These are phyloP conservation scores for Penicillium diatomitis DNA, from an alignment of 495 filamentous ascomycete species.

Conservation along the genomic window DNA sequence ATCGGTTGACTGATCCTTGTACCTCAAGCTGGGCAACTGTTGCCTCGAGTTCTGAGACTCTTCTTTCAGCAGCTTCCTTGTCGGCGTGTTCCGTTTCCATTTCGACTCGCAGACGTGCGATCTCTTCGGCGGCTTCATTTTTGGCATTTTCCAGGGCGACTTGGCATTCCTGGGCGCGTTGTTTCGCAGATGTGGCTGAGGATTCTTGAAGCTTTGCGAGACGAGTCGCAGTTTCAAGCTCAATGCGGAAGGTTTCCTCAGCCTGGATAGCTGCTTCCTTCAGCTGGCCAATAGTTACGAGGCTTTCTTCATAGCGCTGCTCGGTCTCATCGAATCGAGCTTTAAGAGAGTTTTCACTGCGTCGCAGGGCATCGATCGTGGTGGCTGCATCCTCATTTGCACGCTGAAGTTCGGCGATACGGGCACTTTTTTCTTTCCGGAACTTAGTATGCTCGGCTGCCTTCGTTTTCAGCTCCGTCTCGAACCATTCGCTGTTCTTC, in stretches of 20 bases:
- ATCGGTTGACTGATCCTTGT: slow-evolving; percentile 25
- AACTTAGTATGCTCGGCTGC: slow-evolving; percentile 75
- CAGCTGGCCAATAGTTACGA: slow-evolving; percentile 70
- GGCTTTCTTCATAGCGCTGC: slow-evolving; percentile 74
- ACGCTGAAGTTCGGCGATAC: slow-evolving; percentile 78
- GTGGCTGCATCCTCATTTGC: slow-evolving; percentile 75
- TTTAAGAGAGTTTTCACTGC: slow-evolving; percentile 71
- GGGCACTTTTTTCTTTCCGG: slow-evolving; percentile 86
- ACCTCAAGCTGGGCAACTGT: slow-evolving; percentile 60
- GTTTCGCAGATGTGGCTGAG: slow-evolving; percentile 68
- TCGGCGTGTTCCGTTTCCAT: slow-evolving; percentile 71
- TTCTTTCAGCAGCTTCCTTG: slow-evolving; percentile 57
- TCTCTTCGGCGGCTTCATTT: slow-evolving; percentile 71
- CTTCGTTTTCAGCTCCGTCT: slow-evolving; percentile 83
- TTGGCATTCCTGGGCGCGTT: slow-evolving; percentile 75
- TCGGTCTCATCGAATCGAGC: slow-evolving; percentile 73
- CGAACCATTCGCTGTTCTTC: slow-evolving; percentile 85
- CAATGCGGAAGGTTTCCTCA: slow-evolving; percentile 73
- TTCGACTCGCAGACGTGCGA: slow-evolving; percentile 69
- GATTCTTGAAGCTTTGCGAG: slow-evolving; percentile 80
- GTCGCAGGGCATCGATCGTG: slow-evolving; percentile 63
- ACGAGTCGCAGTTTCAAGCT: slow-evolving; percentile 68
- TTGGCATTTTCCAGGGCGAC: slow-evolving; percentile 64
- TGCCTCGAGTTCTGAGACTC: slow-evolving; percentile 65
- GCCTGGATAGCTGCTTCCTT: slow-evolving; percentile 70